Conservation (phyloP, 148 eudicot genomes). For the Tetragonia tetragonoides region DNA sequence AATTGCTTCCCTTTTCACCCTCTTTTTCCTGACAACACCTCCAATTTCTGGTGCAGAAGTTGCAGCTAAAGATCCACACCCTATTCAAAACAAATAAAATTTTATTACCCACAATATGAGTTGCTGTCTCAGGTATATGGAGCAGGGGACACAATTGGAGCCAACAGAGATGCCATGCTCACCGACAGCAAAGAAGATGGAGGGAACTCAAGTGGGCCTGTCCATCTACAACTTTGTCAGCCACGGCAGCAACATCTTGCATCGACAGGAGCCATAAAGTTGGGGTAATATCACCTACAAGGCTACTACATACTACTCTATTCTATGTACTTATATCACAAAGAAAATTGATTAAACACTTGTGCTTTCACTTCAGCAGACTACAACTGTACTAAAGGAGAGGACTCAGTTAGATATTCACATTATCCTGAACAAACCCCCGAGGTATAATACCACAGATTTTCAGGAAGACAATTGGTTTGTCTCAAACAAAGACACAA, state of each 20-base stretch:
- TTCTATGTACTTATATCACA: background rate
- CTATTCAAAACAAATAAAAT: constrained; percentile 6
- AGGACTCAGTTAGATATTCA: constrained; percentile 14
- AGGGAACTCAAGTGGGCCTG: constrained; percentile 21
- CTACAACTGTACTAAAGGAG: constrained; percentile 48
- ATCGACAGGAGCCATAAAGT: constrained; percentile 21
- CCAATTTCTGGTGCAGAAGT: constrained; percentile 21
- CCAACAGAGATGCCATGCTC: constrained; percentile 20
- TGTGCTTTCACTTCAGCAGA: constrained; percentile 38
- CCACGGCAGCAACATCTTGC: constrained; percentile 27
- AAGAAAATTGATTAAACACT: constrained; percentile 16
- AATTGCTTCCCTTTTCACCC: constrained; percentile 29
- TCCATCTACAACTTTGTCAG: constrained; percentile 31
- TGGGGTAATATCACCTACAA: constrained; percentile 42
- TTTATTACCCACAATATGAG: background rate
- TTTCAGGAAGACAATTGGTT: constrained; percentile 15
- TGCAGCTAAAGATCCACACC: constrained; percentile 1
- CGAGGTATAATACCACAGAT: constrained; percentile 27
- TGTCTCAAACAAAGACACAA: constrained; percentile 17
- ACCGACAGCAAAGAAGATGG: constrained; percentile 15
- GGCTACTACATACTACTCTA: background rate
- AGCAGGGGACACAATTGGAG: constrained; percentile 27
- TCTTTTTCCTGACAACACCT: constrained; percentile 30
- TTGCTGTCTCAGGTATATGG: constrained; percentile 28
- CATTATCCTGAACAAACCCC: constrained; percentile 13